Evolutionary conservation across 257 asterid species (phyloP), one percentile per base, ranked within the genome.

Genomic region (Rubia yunnanensis): DNA sequence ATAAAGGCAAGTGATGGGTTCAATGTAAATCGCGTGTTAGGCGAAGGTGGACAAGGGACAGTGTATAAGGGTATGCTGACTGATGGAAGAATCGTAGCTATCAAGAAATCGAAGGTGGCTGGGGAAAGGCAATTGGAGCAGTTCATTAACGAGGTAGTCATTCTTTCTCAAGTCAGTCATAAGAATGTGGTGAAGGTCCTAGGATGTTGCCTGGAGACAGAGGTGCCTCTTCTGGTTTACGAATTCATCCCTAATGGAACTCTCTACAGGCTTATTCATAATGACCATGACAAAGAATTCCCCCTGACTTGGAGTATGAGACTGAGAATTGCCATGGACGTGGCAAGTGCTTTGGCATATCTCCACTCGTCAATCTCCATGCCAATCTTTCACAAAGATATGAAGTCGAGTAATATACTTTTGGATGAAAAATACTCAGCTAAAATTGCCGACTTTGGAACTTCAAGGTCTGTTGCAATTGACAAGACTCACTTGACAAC

Each of bases 91-190:
- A 67, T 67, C 11, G 56, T 55, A 18, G 71, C 71, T 35, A 56
- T 67, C 0, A 67, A 67, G 30, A 67, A 23, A 28, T 55, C 71
- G 17, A 17, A 17, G 11, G 23, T 10, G 30, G 64, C 24, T 9
- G 64, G 60, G n/a, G 38, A 67, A 55, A 55, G 10, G 38, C 64
- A 67, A 36, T 30, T 67, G 52, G 30, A 67, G 23, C 64, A 36
- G 17, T 67, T 67, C 56, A 67, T 55, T 0, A 67, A 67, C 6
- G 71, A 67, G 64, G 64, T 67, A 10, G 71, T 67, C 9, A 32
- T 67, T 67, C 72, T 67, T 56, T 67, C 72, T 17, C 64, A 56
- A 67, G 56, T 55, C 53, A 46, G 17, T 67, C 71, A 67, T n/a
- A 67, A 34, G 71, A 55, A 67, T 55, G 71, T 67, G 13, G 64